Evolutionary conservation across 2,329 filamentous ascomycete species (phyloP), one percentile per base, ranked within the genome.

Genomic region (Alternaria panax): DNA sequence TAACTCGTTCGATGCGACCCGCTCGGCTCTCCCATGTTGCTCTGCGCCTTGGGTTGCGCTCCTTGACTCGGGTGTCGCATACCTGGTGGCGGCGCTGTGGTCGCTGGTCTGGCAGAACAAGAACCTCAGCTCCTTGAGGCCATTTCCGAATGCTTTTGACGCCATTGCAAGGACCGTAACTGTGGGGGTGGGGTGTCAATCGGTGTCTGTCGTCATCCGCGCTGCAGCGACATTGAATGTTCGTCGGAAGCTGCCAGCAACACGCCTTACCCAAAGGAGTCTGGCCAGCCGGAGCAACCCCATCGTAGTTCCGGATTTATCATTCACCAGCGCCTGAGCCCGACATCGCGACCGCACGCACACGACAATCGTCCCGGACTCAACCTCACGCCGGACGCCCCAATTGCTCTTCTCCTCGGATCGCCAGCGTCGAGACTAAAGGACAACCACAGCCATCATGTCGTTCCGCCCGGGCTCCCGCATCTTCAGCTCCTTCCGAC

Each of bases 21-120:
- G 9, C 14, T 16, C 43, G 11, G 20, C n/a, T 40, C 47, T 36
- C 47, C 45, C 42, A 27, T 47, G 28, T 28, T 48, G 30, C 28
- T 22, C 11, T 28, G 41, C 54, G 43, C 47, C 51, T 38, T 16
- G 46, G 36, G 36, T 18, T 51, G 51, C 41, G 50, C 50, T 46
- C 34, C 46, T 60, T 25, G 16, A 34, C 34, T 42, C 25, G 43
- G 34, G 27, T 40, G 24, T 54, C 57, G 67, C 75, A 76, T 84
- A 96, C 95, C 95, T 89, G 66, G 92, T 90, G 65, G 92, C 89
- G 74, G 92, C 91, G 84, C 94, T 97, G 78, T 92, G 89, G 78
- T 96, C 91, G 68, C 91, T 92, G 53, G 92, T 93, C 83, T 98
- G 94, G 85, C 95, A 98, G 84, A 98, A 94, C 74, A 96, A 86